Percentiles rank a stretch among this genome's conserved stretches.
Evolutionary conservation across 768 basidiomycete genomes (phyloP).

Genomic region (Inosperma sp.): DNA sequence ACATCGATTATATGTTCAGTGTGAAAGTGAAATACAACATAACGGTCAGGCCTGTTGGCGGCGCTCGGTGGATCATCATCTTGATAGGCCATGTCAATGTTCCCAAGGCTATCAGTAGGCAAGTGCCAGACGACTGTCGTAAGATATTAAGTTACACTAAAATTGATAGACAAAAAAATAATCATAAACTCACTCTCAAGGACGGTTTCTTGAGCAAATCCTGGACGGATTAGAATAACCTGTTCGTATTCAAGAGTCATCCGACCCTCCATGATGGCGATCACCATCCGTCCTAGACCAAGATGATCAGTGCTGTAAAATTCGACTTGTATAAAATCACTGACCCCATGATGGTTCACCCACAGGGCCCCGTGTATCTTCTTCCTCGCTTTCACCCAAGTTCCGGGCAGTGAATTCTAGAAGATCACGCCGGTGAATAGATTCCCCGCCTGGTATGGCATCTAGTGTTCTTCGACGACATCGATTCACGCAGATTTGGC

Average conservation of each 20-base stretch:
- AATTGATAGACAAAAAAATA: neutral
- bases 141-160: neutral
- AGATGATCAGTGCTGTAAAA: no score
- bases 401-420: neutral
- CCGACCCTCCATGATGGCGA: neutral
- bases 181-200: neutral
- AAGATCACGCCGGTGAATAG: no score
- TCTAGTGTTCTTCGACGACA: no score
- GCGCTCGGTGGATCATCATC: neutral
- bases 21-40: neutral
- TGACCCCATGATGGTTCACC: neutral
- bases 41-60: neutral
- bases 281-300: neutral
- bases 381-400: neutral
- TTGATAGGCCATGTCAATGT: neutral
- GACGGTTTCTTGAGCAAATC: neutral
- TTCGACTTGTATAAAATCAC: no score
- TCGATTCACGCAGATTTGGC: neutral
- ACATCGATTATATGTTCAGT: neutral
- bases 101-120: neutral
- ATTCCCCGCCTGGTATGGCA: no score
- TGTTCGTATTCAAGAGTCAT: neutral
- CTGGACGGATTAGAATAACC: neutral
- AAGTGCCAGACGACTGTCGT: neutral
- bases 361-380: no score